Evolutionary conservation across 73 alveolate genomes (phyloP).

Genomic region (Paramecium primaurelia): DNA sequence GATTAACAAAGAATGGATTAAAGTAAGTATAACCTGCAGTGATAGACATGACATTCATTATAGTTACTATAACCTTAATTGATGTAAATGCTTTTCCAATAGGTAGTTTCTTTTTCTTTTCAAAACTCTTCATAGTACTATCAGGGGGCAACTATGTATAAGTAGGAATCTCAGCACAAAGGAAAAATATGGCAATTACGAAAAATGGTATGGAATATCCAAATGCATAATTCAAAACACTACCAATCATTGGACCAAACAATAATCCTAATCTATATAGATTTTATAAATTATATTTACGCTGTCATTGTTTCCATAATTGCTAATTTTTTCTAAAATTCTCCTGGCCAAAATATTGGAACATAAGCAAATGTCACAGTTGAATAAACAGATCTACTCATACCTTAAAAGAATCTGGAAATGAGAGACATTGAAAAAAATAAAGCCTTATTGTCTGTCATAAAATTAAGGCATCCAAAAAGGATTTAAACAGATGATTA

Average conservation of each 20-base stretch:
- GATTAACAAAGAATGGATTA: conserved; percentile 31
- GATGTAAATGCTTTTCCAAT: conserved; percentile 26
- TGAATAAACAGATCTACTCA: conserved; percentile 41
- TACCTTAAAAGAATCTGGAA: conserved; percentile 25
- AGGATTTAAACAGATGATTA: background rate
- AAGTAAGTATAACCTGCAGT: background rate
- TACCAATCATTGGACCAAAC: conserved; percentile 41
- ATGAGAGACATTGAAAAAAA: conserved; percentile 1
- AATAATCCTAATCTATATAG: conserved; percentile 26
- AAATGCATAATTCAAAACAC: background rate
- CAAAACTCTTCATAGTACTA: conserved; percentile 23
- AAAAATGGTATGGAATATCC: conserved; percentile 44
- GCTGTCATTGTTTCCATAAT: conserved; percentile 54
- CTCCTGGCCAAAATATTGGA: conserved; percentile 50
- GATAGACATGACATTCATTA: conserved; percentile 14
- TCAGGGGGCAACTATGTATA: conserved; percentile 26
- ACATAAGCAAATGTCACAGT: conserved; percentile 48
- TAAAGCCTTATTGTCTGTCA: conserved; percentile 16
- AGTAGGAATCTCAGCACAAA: conserved; percentile 20
- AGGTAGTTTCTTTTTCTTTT: conserved; percentile 8
- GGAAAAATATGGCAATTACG: conserved; percentile 12
- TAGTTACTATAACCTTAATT: conserved; percentile 20
- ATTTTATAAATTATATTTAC: background rate
- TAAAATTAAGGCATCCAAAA: conserved; percentile 35
- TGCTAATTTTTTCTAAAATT: conserved; percentile 21